Base-by-base conservation (phyloP, 139 green algal genomes). In the Astrephomene gubernaculifera region DNA sequence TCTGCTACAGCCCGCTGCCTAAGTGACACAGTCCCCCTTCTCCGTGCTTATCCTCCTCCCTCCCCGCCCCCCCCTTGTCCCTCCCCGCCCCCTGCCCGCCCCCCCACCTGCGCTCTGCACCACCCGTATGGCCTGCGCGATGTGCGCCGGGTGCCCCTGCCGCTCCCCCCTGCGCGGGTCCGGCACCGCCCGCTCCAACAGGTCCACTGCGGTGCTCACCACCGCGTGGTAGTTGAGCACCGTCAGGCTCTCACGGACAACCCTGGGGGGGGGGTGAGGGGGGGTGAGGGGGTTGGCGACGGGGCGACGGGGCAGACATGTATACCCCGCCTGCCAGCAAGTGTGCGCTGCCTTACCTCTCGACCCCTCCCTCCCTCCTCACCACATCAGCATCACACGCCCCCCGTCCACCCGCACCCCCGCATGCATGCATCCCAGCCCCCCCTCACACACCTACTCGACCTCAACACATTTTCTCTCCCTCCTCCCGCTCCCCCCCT, bases 141-240 rank as follows among this genome's bases (percentile, higher is more conserved):
- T 72, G 76, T 83, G 76, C 19, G 35, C 3, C 12, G 72, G 87
- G 68, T 86, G 79, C 19, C 82, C 79, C 2, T 31, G 57, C 33
- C 81, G 82, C 87, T 87, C 60, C 60, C 63, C 71, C n/a, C 54
- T 54, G 53, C 82, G 52, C 41, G 39, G 39, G 75, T 82, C 69
- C 0, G 86, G 87, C 2, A 89, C 86, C 29, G 91, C 88, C 27
- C 88, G 82, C 70, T 96, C 94, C 49, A 95, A 60, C 43, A 96
- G 88, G 61, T 89, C 87, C 22, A 93, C 88, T 36, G 82, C 83
- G 12, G 92, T 92, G 67, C 91, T 87, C 74, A 94, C 74, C 27
- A 91, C 87, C 17, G 88, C 82, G 31, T 87, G 71, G 74, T 88
- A 94, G 86, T 94, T 94, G 68, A 94, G 82, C 41, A 86, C 75